phyloP scores from a whole-genome alignment of 1,284 basidiomycete genomes.

The Ceratobasidium sp. region DNA sequence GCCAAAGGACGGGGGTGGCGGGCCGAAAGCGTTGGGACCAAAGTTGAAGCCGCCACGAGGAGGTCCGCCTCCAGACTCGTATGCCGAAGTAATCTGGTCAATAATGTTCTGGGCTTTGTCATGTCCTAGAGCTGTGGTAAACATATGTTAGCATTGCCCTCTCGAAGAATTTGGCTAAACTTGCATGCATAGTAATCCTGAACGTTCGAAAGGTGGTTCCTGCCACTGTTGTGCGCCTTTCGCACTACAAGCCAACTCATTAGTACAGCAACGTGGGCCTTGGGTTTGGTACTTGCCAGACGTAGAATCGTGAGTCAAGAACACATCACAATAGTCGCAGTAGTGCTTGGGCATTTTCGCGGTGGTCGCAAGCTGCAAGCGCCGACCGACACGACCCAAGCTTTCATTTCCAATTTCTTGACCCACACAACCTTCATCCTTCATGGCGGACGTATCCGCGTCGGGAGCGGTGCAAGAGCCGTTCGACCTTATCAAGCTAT shows the following conservation, averaged over 20 bases:
- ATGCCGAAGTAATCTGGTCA: slow-evolving; percentile 92
- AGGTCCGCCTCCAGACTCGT: slow-evolving; percentile 84
- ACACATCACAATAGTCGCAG: slow-evolving; percentile 92
- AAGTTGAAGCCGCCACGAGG: slow-evolving; percentile 84
- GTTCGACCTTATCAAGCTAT: slow-evolving; percentile 97
- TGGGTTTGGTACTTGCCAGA: slow-evolving; percentile 63
- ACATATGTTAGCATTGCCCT: not conserved
- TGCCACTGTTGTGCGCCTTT: slow-evolving; percentile 96
- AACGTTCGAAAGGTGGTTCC: slow-evolving; percentile 96
- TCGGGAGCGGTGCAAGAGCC: slow-evolving; percentile 85
- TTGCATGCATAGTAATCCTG: slow-evolving; percentile 95
- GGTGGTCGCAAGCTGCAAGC: slow-evolving; percentile 28
- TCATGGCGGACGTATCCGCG: slow-evolving; percentile 72
- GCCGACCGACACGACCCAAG: not conserved
- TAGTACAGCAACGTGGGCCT: slow-evolving; percentile 40
- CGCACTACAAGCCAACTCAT: slow-evolving; percentile 67
- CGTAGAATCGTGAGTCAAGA: slow-evolving; percentile 86
- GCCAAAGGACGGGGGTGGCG: slow-evolving; percentile 45
- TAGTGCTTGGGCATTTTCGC: slow-evolving; percentile 53
- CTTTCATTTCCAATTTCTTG: slow-evolving; percentile 32
- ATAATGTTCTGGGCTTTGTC: slow-evolving; percentile 96
- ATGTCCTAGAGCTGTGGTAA: slow-evolving; percentile 80
- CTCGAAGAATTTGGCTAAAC: slow-evolving; percentile 46
- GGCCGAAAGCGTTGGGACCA: slow-evolving; percentile 71
- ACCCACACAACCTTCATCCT: slow-evolving; percentile 14